A percentile compares a stretch with the other conserved stretches of the same genome.
Conservation (phyloP, 1,139 yeast genomes). For the Pichia sp. region DNA sequence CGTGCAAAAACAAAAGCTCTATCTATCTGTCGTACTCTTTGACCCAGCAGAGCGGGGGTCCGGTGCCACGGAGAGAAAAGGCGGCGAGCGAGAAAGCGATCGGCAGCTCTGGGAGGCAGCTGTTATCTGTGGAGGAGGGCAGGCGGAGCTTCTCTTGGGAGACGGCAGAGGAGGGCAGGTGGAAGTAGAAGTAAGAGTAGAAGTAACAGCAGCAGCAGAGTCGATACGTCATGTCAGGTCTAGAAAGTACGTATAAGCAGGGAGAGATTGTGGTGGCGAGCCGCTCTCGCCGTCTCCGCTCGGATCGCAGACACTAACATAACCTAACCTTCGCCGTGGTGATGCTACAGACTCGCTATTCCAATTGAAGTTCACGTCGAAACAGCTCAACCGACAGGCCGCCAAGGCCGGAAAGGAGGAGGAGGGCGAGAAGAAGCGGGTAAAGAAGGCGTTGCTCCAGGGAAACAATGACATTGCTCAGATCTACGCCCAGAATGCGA, state of each 20-base stretch:
- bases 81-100: not conserved
- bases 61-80: too few relatives aligned
- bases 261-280: too few relatives aligned
- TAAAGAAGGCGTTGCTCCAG: constrained; percentile 80
- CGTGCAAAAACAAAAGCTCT: too few relatives aligned
- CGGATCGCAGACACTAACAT: not conserved
- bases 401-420: constrained; percentile 89
- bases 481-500: constrained; percentile 92
- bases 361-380: constrained; percentile 77
- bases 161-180: not conserved
- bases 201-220: not conserved
- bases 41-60: too few relatives aligned
- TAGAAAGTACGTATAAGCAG: constrained; percentile 39
- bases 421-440: constrained; percentile 77
- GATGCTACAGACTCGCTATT: constrained; percentile 44
- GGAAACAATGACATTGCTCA: constrained; percentile 93
- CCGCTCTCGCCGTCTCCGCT: too few relatives aligned
- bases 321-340: not conserved
- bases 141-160: too few relatives aligned
- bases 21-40: too few relatives aligned
- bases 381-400: constrained; percentile 87
- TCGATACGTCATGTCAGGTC: constrained; percentile 38
- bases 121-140: not conserved
- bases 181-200: not conserved
- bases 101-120: not conserved